Base-by-base conservation (phyloP, 306 rosid species). In the Vachellia collinsii region DNA sequence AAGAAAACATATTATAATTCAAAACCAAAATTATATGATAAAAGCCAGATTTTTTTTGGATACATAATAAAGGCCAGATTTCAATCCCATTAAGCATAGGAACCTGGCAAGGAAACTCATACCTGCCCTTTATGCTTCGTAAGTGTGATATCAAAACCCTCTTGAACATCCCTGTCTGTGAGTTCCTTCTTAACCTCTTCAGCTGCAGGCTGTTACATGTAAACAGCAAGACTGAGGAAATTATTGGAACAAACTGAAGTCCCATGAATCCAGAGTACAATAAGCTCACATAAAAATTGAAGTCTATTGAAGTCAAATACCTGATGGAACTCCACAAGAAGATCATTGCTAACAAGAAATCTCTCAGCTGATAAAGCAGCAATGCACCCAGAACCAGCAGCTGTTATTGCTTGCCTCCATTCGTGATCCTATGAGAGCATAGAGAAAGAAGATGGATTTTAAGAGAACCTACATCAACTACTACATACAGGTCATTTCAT, bases 331-430 rank as follows among this genome's bases (percentile, higher is more conserved):
- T 94, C 98, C 75, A 94, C 74, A 42, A 94, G 91, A 76, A 94
- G 95, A 84, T 79, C 77, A 5, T 86, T 81, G 88, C 92, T 78
- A 80, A 88, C 97, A 66, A 94, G 98, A 91, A 92, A 94, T 85
- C 98, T 90, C 88, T 94, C 98, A 70, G 90, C 98, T 41, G 97
- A 90, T 86, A 94, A 84, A 86, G 98, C 97, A 75, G 97, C 98
- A 86, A 92, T 5, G 53, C 98, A 94, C 86, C 98, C 98, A 66
- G 98, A 90, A 77, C 98, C 98, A 81, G 98, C 97, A 84, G 98
- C 98, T 54, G 98, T 94, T 74, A 94, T 11, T 7, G 98, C 98
- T 89, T 94, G 98, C 88, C 98, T 94, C 98, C 98, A 94, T 80
- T 94, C 98, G 76, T 89, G 97, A 75, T 94, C 98, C 97, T 94